phyloP scores from a whole-genome alignment of 2,329 filamentous ascomycete species.

The Epichloe gansuensis region DNA sequence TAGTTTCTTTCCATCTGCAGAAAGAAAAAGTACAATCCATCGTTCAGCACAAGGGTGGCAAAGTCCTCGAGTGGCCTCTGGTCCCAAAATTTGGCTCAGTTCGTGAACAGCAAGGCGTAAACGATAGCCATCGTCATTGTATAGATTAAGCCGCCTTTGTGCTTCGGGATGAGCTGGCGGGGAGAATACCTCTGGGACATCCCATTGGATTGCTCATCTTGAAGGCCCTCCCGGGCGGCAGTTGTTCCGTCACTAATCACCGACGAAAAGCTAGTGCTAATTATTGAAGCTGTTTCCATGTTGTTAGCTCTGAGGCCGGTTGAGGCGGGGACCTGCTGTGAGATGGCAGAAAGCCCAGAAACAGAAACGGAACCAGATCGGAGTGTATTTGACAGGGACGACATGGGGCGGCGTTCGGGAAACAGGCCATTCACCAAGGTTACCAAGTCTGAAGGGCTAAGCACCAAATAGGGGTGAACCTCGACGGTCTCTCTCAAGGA shows the following conservation, averaged over 20 bases:
- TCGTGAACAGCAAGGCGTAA: constrained; percentile 58
- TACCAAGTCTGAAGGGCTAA: constrained; percentile 67
- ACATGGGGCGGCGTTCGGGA: constrained; percentile 57
- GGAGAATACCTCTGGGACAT: constrained; percentile 45
- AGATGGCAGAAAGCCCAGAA: constrained; percentile 57
- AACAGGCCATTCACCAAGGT: constrained; percentile 77
- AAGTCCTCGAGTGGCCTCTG: constrained; percentile 51
- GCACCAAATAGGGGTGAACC: constrained; percentile 66
- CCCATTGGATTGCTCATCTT: constrained; percentile 41
- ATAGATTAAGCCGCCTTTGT: constrained; percentile 35
- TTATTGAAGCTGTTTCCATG: constrained; percentile 55
- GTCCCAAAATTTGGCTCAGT: constrained; percentile 53
- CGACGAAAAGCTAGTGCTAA: constrained; percentile 62
- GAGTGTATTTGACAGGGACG: constrained; percentile 47
- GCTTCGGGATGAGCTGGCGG: constrained; percentile 32
- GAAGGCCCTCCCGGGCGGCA: constrained; percentile 50
- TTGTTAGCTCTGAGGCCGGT: constrained; percentile 26
- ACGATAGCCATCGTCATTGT: constrained; percentile 53
- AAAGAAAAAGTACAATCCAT: constrained; percentile 74
- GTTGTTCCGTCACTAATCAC: constrained; percentile 53
- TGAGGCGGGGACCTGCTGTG: constrained; percentile 52
- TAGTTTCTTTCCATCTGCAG: constrained; percentile 56
- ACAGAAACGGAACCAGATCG: constrained; percentile 55
- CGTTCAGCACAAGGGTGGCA: constrained; percentile 72
- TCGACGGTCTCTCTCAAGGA: constrained; percentile 65